phyloP scores from a whole-genome alignment of 148 eudicot species.

The Fagopyrum homotropicum region DNA sequence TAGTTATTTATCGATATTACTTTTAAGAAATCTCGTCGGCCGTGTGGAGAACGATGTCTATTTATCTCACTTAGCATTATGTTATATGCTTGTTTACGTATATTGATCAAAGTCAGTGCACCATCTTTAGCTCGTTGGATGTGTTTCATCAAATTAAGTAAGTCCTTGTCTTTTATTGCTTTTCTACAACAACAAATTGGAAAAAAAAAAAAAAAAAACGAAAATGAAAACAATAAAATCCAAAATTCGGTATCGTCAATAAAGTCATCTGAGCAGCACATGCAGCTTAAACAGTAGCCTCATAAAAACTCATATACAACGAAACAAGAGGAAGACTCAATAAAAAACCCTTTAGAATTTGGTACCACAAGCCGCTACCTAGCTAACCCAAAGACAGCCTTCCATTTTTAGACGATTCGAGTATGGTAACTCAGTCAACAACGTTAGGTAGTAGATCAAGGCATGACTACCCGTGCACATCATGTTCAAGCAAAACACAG shows the following conservation, averaged over 20 bases:
- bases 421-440: too few species aligned
- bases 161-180: constrained; percentile 5
- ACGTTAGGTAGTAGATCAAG: too few species aligned
- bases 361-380: constrained; percentile 9
- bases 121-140: not conserved
- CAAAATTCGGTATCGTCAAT: not conserved
- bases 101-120: not conserved
- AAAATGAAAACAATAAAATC: not conserved
- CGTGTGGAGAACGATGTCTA: too few species aligned
- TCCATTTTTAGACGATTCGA: too few species aligned
- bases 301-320: not conserved
- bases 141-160: constrained; percentile 1
- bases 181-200: not conserved
- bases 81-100: too few species aligned
- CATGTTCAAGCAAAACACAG: too few species aligned
- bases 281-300: not conserved
- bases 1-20: too few species aligned
- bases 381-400: too few species aligned
- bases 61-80: too few species aligned
- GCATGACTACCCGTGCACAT: too few species aligned
- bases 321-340: not conserved
- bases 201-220: not conserved
- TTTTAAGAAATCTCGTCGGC: too few species aligned
- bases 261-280: not conserved
- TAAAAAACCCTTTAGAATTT: not conserved